A percentile compares a stretch with the other conserved stretches of the same genome.
These are phyloP conservation scores for Cinnamomum chago DNA, from an alignment of 164 flowering plant genomes.

Conservation along the genomic window DNA sequence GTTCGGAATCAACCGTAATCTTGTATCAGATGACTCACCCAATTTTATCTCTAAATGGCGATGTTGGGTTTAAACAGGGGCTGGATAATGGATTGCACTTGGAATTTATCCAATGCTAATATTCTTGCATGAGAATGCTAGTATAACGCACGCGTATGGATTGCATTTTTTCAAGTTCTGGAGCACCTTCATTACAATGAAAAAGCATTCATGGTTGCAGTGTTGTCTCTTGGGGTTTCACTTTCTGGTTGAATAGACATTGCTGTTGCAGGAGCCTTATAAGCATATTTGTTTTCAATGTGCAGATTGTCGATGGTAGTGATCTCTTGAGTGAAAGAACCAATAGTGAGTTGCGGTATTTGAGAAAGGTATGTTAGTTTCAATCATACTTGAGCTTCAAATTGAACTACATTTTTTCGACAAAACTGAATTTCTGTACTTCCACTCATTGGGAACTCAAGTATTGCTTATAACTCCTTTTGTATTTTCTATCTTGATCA, in stretches of 20 bases:
- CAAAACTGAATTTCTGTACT: not conserved
- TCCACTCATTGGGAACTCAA: not conserved
- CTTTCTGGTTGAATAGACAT: not conserved
- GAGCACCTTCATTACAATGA: not conserved
- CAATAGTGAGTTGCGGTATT: conserved; percentile 64
- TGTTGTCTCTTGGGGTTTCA: not conserved
- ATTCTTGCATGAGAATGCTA: too few relatives aligned
- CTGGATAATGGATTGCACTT: too few relatives aligned
- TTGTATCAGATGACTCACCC: too few relatives aligned
- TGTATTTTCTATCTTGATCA: not conserved
- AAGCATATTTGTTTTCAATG: not conserved
- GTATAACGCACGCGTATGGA: too few relatives aligned
- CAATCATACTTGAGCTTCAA: not conserved
- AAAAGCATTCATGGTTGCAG: not conserved
- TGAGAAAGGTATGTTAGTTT: conserved; percentile 60
- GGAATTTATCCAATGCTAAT: too few relatives aligned
- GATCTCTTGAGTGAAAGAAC: conserved; percentile 91
- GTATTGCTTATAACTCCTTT: not conserved
- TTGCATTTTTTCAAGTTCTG: too few relatives aligned
- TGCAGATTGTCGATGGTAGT: conserved; percentile 80
- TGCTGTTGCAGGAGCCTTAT: not conserved
- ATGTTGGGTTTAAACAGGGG: too few relatives aligned
- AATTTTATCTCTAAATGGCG: too few relatives aligned
- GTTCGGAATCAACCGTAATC: too few relatives aligned
- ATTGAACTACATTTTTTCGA: not conserved